Evolutionary conservation across 1,284 basidiomycete species (phyloP), one percentile per base, ranked within the genome.

Genomic region (Marasmius fiardii): DNA sequence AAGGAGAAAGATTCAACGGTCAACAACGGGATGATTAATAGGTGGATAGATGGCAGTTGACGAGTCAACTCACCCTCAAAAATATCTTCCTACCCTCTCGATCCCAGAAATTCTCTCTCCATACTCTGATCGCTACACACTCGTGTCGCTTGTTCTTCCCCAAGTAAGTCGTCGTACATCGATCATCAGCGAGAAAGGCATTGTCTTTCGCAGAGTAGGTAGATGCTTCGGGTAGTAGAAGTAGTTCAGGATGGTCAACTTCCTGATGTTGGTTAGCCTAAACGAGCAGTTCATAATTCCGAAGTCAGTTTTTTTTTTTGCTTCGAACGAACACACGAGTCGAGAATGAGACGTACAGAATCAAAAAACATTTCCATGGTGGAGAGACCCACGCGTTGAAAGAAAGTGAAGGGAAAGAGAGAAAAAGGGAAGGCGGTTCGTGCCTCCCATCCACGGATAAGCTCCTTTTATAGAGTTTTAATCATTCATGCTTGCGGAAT

Each of bases 21-120:
- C 23, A 34, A 24, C 12, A 39, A 6, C 8, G 26, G 52, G 14
- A n/a, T 16, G 10, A 26, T 52, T 21, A 20, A 1, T 7, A 18
- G 12, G 21, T 26, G 14, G 16, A 49, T 10, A 24, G n/a, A 48
- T 18, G 26, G 23, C 6, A 21, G 14, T 21, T 10, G 26, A n/a
- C n/a, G n/a, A n/a, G n/a, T n/a, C n/a, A 4, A 54, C 52, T 34
- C 14, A 58, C 57, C 28, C 48, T 34, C 8, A 55, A 26, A 34
- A 55, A 55, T 2, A 20, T 8, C 11, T 37, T 53, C 18, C 51
- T 51, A 26, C 44, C 37, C 16, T 45, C 43, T 8, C 8, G 23
- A 6, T 34, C 31, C 21, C 50, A 50, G 41, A 43, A 35, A 16
- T 20, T 24, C 12, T 28, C 54, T 37, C 57, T 41, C 53, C 53